Evolutionary conservation across 352 stramenopile species (phyloP).

Genomic region (Pythium volutum): DNA sequence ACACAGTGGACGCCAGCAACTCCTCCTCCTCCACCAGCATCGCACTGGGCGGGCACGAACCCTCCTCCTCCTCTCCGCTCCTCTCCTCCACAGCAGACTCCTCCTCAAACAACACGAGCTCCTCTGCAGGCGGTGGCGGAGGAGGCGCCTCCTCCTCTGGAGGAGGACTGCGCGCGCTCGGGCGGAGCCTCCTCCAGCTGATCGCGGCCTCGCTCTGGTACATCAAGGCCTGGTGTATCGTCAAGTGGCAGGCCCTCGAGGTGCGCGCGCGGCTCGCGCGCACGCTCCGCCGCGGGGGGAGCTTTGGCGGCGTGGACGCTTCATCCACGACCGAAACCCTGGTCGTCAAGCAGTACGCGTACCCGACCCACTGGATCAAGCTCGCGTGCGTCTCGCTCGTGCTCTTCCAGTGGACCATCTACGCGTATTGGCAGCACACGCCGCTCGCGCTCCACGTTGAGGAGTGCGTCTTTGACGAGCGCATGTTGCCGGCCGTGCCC

Average conservation of each 20-base stretch:
- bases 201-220: conserved; percentile 18
- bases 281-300: conserved; percentile 17
- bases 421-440: conserved; percentile 44
- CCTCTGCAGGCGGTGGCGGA: not conserved
- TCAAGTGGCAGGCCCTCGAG: conserved; percentile 22
- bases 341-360: conserved; percentile 59
- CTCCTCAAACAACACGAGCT: not conserved
- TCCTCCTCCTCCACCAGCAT: conserved; percentile 3
- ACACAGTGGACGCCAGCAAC: not conserved
- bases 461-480: conserved; percentile 65
- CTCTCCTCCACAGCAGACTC: conserved; percentile 3
- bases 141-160: not conserved
- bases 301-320: conserved; percentile 5
- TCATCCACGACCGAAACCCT: conserved; percentile 21
- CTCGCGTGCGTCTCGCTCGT: conserved; percentile 51
- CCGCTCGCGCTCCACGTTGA: conserved; percentile 53
- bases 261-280: conserved; percentile 23
- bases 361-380: conserved; percentile 64
- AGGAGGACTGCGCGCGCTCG: not conserved
- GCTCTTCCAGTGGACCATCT: conserved; percentile 42
- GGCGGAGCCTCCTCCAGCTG: conserved; percentile 8
- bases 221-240: conserved; percentile 19
- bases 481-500: conserved; percentile 30
- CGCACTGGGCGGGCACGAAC: not conserved
- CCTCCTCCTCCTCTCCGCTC: conserved; percentile 13